phyloP scores from a whole-genome alignment of 495 filamentous ascomycete species.

The Sordaria brevicollis region DNA sequence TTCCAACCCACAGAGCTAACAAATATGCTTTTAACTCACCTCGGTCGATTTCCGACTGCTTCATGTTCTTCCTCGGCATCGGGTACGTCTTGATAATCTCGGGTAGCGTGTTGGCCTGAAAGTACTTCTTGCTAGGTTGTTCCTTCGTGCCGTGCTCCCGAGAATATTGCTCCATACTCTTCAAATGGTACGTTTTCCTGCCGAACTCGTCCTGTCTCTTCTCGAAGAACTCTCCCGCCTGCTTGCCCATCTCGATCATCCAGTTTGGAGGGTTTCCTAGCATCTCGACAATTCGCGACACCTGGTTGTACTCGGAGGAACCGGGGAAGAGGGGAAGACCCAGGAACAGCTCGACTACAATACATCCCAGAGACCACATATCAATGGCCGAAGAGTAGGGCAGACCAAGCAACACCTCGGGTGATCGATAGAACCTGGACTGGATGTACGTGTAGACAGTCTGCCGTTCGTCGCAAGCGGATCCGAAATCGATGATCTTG shows the following conservation, averaged over 20 bases:
- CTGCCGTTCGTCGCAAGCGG: slow-evolving; percentile 95
- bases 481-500: slow-evolving; percentile 99
- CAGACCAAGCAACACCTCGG: slow-evolving; percentile 86
- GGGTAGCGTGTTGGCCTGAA: slow-evolving; percentile 82
- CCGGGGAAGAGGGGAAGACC: slow-evolving; percentile 93
- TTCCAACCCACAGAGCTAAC: not conserved
- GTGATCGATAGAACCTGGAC: slow-evolving; percentile 95
- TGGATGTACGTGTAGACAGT: slow-evolving; percentile 99
- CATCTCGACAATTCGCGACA: slow-evolving; percentile 97
- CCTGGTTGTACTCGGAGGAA: slow-evolving; percentile 98
- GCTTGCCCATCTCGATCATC: slow-evolving; percentile 99
- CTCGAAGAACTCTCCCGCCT: slow-evolving; percentile 95
- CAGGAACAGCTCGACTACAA: slow-evolving; percentile 95
- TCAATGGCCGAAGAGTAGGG: slow-evolving; percentile 98
- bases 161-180: slow-evolving; percentile 96
- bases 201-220: slow-evolving; percentile 86
- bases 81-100: slow-evolving; percentile 96
- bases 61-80: slow-evolving; percentile 99
- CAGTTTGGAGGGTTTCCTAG: slow-evolving; percentile 90
- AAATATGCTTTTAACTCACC: slow-evolving; percentile 44
- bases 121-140: slow-evolving; percentile 99
- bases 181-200: slow-evolving; percentile 78
- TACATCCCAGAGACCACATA: slow-evolving; percentile 99
- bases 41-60: slow-evolving; percentile 89
- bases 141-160: slow-evolving; percentile 92